phyloP scores from a whole-genome alignment of 768 basidiomycete genomes.

The Russula compacta region DNA sequence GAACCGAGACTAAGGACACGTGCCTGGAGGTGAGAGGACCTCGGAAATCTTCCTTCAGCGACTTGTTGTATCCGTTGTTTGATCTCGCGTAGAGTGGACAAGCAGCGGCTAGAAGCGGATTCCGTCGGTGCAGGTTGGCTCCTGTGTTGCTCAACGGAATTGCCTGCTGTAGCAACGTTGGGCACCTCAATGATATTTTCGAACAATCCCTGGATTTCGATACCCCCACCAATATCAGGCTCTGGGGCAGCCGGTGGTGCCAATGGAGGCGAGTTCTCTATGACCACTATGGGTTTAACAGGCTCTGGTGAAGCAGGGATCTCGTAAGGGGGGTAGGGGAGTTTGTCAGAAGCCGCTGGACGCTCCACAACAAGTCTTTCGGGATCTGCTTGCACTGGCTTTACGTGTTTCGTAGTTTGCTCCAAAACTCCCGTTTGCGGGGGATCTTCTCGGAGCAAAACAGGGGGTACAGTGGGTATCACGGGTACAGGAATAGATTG shows the following conservation, averaged over 20 bases:
- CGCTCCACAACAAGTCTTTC: neutral
- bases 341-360: neutral
- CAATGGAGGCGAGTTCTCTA: too few species aligned
- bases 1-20: neutral
- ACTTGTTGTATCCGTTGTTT: neutral
- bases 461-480: neutral
- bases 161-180: too few species aligned
- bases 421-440: neutral
- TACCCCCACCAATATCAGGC: neutral
- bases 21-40: neutral
- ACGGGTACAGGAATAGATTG: neutral
- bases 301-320: neutral
- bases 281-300: neutral
- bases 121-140: neutral
- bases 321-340: neutral
- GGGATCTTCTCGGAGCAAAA: too few species aligned
- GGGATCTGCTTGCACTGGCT: neutral
- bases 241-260: neutral
- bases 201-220: neutral
- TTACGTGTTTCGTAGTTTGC: neutral
- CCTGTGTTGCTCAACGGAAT: too few species aligned
- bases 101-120: neutral
- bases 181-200: neutral
- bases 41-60: neutral
- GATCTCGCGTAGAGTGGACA: constrained; percentile 2